Evolutionary conservation across 257 asterid species (phyloP), one percentile per base, ranked within the genome.

Genomic region (Solanum habrochaites): DNA sequence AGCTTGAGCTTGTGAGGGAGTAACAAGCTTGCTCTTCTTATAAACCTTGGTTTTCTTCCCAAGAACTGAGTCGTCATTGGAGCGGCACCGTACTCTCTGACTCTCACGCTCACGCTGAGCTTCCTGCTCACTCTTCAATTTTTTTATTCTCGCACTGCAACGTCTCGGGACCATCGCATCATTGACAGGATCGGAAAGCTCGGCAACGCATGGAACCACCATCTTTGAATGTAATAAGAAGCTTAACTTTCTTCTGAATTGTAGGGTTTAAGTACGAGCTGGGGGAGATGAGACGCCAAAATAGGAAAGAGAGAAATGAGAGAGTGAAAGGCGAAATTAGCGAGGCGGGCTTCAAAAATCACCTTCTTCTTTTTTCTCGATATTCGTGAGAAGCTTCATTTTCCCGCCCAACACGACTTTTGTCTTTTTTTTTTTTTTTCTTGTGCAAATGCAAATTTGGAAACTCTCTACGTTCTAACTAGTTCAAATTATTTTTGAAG

Each of bases 131-230:
- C 37, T 75, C 86, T 73, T 40, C 32, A 86, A 77, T 40, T 4
- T 12, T 74, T 89, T 77, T 7, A 89, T 60, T 73, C 91, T 85
- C 27, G 85, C 70, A 56, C 91, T 89, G 85, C 89, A 85, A 49
- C 89, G 86, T 18, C 85, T 85, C 2, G 25, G 73, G 15, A 31
- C 85, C 67, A 82, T 85, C 45, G 45, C 58, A 23, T 56, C 87
- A 62, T 86, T 27, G 62, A 60, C 86, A 78, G 75, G 72, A 35
- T 37, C 83, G 29, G 35, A 32, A 3, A 56, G 72, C 74, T 75
- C 83, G 27, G 18, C 85, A 2, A 40, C 86, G 62, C 85, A 87
- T 43, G 39, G 82, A 16, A 87, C 90, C 82, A 88, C 90, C 90
- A 88, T 88, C 23, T 66, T 27, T 12, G 14, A 71, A 71, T 71